phyloP scores from a whole-genome alignment of 768 basidiomycete genomes.

The Gyrodon lividus region DNA sequence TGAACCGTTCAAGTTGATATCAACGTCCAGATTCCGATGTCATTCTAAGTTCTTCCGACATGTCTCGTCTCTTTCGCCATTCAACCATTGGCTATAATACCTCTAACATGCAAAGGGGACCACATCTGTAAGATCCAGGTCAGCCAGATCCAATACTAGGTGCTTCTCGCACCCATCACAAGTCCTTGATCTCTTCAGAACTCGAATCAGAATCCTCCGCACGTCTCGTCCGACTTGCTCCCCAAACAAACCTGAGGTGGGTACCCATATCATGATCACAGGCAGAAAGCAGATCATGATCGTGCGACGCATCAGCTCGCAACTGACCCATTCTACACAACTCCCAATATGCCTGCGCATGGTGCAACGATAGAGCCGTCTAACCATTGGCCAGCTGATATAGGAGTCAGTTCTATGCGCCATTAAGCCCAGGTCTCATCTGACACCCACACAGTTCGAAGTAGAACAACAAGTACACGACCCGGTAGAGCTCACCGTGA shows the following conservation, averaged over 20 bases:
- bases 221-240: neutral
- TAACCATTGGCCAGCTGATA: conserved; percentile 3
- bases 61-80: too few relatives aligned
- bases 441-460: neutral
- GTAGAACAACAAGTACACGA: neutral
- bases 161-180: too few relatives aligned
- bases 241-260: too few relatives aligned
- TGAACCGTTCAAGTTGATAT: too few relatives aligned
- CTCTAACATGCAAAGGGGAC: too few relatives aligned
- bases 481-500: conserved; percentile 1
- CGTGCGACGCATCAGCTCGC: neutral
- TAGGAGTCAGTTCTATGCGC: neutral
- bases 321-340: neutral
- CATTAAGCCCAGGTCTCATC: neutral
- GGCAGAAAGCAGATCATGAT: neutral
- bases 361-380: neutral
- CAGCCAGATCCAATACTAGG: too few relatives aligned
- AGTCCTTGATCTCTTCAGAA: neutral
- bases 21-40: too few relatives aligned
- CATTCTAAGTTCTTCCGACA: too few relatives aligned
- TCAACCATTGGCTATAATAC: too few relatives aligned
- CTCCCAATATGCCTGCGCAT: neutral
- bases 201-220: neutral
- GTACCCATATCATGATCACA: neutral
- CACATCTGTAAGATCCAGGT: too few relatives aligned